Evolutionary conservation across 2,329 filamentous ascomycete genomes (phyloP).

Genomic region (Drechslera avenae): DNA sequence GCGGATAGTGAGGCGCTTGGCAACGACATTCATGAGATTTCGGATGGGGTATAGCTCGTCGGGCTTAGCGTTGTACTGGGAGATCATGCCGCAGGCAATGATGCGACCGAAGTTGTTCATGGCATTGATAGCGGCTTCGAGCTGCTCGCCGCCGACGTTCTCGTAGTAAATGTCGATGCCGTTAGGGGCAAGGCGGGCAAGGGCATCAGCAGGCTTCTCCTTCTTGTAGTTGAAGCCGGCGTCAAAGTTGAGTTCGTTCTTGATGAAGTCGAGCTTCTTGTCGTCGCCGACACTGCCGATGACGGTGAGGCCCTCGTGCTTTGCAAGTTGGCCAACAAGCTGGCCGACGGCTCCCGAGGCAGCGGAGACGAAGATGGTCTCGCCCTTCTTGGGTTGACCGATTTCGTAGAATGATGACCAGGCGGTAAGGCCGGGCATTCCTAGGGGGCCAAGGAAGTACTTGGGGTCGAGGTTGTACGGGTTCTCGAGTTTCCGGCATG

Average conservation of each 20-base stretch:
- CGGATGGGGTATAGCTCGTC: constrained; percentile 68
- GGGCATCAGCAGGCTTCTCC: constrained; percentile 70
- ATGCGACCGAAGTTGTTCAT: constrained; percentile 72
- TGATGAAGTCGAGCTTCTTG: constrained; percentile 78
- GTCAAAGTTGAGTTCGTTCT: constrained; percentile 71
- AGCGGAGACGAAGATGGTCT: constrained; percentile 82
- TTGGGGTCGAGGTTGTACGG: constrained; percentile 68
- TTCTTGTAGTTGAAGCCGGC: constrained; percentile 88
- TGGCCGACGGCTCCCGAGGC: constrained; percentile 83
- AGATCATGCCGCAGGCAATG: constrained; percentile 68
- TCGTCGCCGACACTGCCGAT: constrained; percentile 81
- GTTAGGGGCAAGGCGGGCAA: constrained; percentile 72
- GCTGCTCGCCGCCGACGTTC: constrained; percentile 77
- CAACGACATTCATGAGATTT: constrained; percentile 68
- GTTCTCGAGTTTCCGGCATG: constrained; percentile 67
- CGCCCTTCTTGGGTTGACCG: constrained; percentile 74
- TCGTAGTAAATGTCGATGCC: constrained; percentile 86
- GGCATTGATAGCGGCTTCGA: constrained; percentile 68
- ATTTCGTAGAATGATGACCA: constrained; percentile 77
- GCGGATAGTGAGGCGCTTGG: constrained; percentile 70
- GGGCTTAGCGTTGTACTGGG: constrained; percentile 70
- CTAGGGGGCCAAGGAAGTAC: constrained; percentile 75
- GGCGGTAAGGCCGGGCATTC: constrained; percentile 78
- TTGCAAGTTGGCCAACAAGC: constrained; percentile 81
- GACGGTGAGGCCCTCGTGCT: constrained; percentile 77